Percentiles rank a stretch among this genome's conserved stretches.
phyloP scores from a whole-genome alignment of 2,329 filamentous ascomycete species.

The Fusarium citri region DNA sequence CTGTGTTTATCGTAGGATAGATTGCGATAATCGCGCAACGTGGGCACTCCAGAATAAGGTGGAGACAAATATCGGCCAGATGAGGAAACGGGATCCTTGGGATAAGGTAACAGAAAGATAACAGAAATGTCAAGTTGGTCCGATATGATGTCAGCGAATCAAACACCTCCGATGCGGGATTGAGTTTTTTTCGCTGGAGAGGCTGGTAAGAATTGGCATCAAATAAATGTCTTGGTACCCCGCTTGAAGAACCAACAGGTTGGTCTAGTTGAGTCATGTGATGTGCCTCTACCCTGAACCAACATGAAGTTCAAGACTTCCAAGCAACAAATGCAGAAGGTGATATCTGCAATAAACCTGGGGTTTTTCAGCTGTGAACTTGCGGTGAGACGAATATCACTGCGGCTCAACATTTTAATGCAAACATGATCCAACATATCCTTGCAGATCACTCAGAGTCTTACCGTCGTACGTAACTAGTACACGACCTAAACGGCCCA shows the following conservation, averaged over 20 bases:
- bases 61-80: background rate
- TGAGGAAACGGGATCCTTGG: constrained; percentile 4
- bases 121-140: constrained; percentile 5
- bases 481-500: background rate
- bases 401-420: no score
- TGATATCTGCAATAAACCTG: background rate
- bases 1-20: background rate
- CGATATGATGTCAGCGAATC: background rate
- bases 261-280: background rate
- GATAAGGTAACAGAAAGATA: constrained; percentile 30
- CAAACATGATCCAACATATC: background rate
- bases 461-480: constrained; percentile 28
- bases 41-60: background rate
- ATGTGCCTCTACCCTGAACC: background rate
- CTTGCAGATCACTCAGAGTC: background rate
- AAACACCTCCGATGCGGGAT: background rate
- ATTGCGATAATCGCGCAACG: constrained; percentile 32
- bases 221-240: constrained; percentile 6
- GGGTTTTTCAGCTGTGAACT: background rate
- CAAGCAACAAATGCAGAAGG: background rate
- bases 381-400: no score
- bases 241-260: background rate
- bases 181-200: constrained; percentile 3
- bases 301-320: background rate
- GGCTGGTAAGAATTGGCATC: constrained; percentile 8